These are phyloP conservation scores for Fusarium solani-melongenae DNA, from an alignment of 2,329 filamentous ascomycete species.

Conservation along the genomic window DNA sequence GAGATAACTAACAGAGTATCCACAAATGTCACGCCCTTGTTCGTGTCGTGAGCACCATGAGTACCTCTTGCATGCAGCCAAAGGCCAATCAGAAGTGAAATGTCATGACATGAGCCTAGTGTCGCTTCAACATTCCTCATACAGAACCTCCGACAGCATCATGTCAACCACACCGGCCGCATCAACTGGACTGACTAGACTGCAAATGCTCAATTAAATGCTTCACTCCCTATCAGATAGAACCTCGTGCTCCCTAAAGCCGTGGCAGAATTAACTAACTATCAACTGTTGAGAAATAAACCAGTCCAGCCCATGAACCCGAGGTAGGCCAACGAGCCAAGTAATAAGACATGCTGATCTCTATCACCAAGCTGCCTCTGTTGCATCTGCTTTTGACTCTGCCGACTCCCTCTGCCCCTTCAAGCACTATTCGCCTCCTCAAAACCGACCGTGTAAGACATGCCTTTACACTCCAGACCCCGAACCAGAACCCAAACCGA, in stretches of 20 bases:
- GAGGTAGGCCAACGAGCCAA: background rate
- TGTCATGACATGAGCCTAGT: background rate
- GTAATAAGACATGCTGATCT: background rate
- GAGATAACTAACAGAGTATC: background rate
- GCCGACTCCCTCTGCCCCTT: background rate
- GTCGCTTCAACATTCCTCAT: background rate
- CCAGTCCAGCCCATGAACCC: background rate
- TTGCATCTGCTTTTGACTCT: background rate
- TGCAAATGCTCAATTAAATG: background rate
- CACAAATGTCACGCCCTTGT: background rate
- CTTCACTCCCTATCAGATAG: background rate
- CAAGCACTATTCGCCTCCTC: constrained; percentile 23
- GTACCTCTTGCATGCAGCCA: background rate
- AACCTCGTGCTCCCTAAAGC: background rate
- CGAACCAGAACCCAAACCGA: constrained; percentile 12
- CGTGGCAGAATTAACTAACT: background rate
- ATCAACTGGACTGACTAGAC: background rate
- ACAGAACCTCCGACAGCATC: background rate
- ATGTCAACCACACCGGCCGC: background rate
- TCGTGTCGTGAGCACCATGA: background rate
- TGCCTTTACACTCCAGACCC: constrained; percentile 9
- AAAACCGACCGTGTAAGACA: constrained; percentile 20
- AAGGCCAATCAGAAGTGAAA: background rate
- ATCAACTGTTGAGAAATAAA: background rate
- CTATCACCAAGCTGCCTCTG: background rate